Conservation (phyloP, 2,329 filamentous ascomycete genomes). For the Exserohilum rostratum region DNA sequence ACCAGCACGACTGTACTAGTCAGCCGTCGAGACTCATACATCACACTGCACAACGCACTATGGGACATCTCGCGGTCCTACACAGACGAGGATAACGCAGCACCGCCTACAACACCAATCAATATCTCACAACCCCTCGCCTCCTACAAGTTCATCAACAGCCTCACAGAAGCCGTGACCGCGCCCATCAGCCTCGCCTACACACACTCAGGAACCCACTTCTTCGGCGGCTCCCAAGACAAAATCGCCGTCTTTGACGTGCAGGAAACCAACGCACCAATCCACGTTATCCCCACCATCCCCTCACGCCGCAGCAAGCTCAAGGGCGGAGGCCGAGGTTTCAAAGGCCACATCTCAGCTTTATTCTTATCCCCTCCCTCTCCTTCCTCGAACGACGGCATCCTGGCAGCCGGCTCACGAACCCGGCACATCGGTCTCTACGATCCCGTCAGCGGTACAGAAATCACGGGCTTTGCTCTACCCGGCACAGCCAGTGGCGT, state of each 20-base stretch:
- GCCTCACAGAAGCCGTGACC: constrained; percentile 62
- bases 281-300: constrained; percentile 51
- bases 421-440: constrained; percentile 64
- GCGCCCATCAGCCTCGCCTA: constrained; percentile 63
- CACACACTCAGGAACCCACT: constrained; percentile 54
- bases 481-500: constrained; percentile 23
- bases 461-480: constrained; percentile 59
- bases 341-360: constrained; percentile 63
- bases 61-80: constrained; percentile 40
- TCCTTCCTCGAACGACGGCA: constrained; percentile 47
- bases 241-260: constrained; percentile 64
- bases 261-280: constrained; percentile 55
- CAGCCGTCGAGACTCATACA: constrained; percentile 60
- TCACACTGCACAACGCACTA: constrained; percentile 62
- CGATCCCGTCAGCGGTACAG: constrained; percentile 56
- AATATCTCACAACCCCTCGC: constrained; percentile 47
- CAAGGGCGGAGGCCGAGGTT: constrained; percentile 54
- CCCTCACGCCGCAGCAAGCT: constrained; percentile 53
- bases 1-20: constrained; percentile 59
- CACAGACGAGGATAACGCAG: constrained; percentile 12
- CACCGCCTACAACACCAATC: constrained; percentile 14
- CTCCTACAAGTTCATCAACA: constrained; percentile 61
- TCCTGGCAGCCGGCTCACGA: constrained; percentile 64
- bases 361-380: constrained; percentile 50
- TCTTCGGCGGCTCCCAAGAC: constrained; percentile 63